Conservation (phyloP, 495 filamentous ascomycete species). For the Clohesyomyces aquaticus region DNA sequence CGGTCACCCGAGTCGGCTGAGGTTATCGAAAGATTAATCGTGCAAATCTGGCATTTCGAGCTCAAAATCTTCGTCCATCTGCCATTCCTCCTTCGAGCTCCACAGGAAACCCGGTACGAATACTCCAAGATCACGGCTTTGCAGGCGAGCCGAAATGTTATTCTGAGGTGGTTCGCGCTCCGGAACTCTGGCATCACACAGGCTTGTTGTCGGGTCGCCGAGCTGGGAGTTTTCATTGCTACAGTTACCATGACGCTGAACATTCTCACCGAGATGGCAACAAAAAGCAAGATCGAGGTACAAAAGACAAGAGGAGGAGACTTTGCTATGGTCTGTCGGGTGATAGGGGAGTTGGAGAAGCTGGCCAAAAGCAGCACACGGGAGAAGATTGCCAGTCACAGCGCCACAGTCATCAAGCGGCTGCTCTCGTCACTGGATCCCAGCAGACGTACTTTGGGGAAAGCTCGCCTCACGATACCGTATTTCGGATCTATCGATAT, state of each 20-base stretch:
- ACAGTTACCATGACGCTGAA: conserved; percentile 28
- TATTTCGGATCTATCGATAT: conserved; percentile 37
- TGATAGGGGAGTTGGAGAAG: conserved; percentile 35
- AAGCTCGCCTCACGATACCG: conserved; percentile 24
- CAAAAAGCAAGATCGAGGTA: conserved; percentile 29
- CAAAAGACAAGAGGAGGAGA: conserved; percentile 27
- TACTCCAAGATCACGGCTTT: conserved; percentile 34
- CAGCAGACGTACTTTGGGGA: conserved; percentile 4
- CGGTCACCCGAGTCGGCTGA: conserved; percentile 22
- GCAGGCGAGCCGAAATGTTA: conserved; percentile 29
- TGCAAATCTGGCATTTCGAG: conserved; percentile 36
- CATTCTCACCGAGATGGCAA: conserved; percentile 35
- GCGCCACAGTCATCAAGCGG: conserved; percentile 29
- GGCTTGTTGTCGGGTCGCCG: conserved; percentile 26
- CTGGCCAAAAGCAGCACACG: conserved; percentile 27
- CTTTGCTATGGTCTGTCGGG: conserved; percentile 35
- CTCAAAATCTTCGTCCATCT: conserved; percentile 35
- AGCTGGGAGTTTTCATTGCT: conserved; percentile 35
- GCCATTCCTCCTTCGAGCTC: conserved; percentile 27
- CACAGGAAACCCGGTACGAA: conserved; percentile 31
- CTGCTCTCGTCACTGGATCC: conserved; percentile 25
- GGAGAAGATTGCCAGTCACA: conserved; percentile 32
- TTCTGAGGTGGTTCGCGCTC: conserved; percentile 36
- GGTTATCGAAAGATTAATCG: conserved; percentile 23
- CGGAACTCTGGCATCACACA: conserved; percentile 34